Evolutionary conservation across 2,329 filamentous ascomycete species (phyloP).

Genomic region (Shiraia bambusicola): DNA sequence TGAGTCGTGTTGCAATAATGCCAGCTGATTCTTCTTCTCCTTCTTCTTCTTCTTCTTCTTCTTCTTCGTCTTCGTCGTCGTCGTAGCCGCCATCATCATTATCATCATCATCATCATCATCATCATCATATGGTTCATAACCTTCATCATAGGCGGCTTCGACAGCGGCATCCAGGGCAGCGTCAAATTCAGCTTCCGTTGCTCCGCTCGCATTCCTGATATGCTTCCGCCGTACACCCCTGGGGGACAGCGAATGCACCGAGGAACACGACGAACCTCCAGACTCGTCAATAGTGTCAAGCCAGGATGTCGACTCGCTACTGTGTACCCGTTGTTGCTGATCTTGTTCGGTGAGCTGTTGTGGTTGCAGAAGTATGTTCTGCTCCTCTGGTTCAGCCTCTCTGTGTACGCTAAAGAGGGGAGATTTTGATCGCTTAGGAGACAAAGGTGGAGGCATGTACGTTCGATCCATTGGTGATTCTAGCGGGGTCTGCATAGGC

Average conservation of each 20-base stretch:
- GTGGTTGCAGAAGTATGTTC: conserved; percentile 22
- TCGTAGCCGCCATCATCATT: conserved; percentile 94
- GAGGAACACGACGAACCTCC: conserved; percentile 73
- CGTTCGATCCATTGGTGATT: conserved; percentile 56
- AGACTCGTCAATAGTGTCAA: conserved; percentile 93
- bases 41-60: conserved; percentile 81
- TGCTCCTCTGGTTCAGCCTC: conserved; percentile 24
- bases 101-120: conserved; percentile 78
- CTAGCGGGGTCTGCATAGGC: conserved; percentile 27
- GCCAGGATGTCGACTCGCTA: conserved; percentile 83
- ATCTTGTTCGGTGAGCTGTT: conserved; percentile 19
- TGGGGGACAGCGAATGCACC: conserved; percentile 76
- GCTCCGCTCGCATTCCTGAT: conserved; percentile 68
- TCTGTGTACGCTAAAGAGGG: conserved; percentile 24
- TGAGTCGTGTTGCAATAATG: conserved; percentile 42
- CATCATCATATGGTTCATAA: conserved; percentile 67
- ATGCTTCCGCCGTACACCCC: conserved; percentile 67
- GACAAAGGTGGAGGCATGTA: conserved; percentile 74
- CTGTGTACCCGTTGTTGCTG: conserved; percentile 60
- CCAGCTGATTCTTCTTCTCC: conserved; percentile 44
- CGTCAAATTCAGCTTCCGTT: conserved; percentile 89
- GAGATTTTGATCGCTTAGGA: conserved; percentile 60
- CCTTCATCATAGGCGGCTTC: conserved; percentile 95
- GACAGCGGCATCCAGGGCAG: conserved; percentile 89
- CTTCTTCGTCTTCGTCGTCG: conserved; percentile 93